Base-by-base conservation (phyloP, 306 rosid species). In the Comarum palustre region DNA sequence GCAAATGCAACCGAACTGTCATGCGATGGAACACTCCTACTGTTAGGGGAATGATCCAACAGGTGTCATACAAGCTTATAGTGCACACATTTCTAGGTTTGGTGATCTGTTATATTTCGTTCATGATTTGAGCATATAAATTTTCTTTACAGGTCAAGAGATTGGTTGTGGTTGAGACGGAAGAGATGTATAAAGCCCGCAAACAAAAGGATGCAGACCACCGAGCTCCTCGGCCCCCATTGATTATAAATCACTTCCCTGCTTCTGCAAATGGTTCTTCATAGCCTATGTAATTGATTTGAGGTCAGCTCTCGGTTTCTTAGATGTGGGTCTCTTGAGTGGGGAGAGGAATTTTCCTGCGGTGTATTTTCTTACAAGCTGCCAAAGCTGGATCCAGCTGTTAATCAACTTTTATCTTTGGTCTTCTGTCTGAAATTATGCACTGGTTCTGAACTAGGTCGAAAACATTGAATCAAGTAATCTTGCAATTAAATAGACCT, bases 11-110 rank as follows among this genome's bases (percentile, higher is more conserved):
- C 84, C 87, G 96, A 77, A 93, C 98, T 79, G 96, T 90, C 66
- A 93, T 90, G 97, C 89, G 93, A 68, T 89, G 92, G 93, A 93
- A 90, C 82, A 90, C 96, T 1, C 97, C 98, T 58, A 89, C 97
- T 11, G 90, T 89, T 50, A 76, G 98, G 82, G 98, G 98, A 82
- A 90, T 90, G 97, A 71, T 90, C 61, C 98, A 89, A 71, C 98
- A 93, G 97, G 96, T 93, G 78, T 74, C 45, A 36, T 57, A 48
- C 68, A 24, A 62, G 60, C 43, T 65, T 55, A 51, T 20, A 9
- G 7, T 10, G 57, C 36, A 41, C 68, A 46, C 57, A 52, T 79
- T 64, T 54, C 9, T 47, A 62, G 60, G 65, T 57, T 58, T 45
- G 73, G 60, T 66, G 68, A 27, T 20, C 47, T 66, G 51, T 25